Conservation (phyloP, 805 yeast species). For the Lachancea kluyveri region DNA sequence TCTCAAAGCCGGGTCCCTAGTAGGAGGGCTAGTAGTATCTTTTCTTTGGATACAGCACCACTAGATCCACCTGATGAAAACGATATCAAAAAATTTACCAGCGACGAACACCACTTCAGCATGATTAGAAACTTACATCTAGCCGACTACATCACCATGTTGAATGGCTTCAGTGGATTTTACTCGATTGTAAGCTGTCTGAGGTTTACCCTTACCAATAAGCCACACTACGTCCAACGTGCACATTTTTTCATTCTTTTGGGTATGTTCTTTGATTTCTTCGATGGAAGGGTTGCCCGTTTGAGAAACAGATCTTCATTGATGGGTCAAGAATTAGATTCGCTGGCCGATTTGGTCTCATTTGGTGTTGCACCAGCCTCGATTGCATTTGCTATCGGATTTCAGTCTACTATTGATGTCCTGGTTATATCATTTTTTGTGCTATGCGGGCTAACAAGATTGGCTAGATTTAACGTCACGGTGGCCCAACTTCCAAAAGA, state of each 20-base stretch:
- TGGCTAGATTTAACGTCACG: conserved; percentile 93
- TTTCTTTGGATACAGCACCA: conserved; percentile 44
- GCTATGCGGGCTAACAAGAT: conserved; percentile 85
- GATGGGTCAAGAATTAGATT: conserved; percentile 97
- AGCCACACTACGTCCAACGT: conserved; percentile 68
- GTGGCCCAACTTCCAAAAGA: conserved; percentile 92
- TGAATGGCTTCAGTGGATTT: conserved; percentile 92
- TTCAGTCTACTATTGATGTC: conserved; percentile 77
- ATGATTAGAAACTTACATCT: conserved; percentile 82
- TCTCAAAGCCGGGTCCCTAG: conserved; percentile 33
- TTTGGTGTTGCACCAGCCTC: conserved; percentile 96
- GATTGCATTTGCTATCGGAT: conserved; percentile 86
- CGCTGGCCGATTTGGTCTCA: conserved; percentile 89
- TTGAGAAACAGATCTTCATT: conserved; percentile 84
- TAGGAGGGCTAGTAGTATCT: conserved; percentile 51
- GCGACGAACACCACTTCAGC: conserved; percentile 80
- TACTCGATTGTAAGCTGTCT: conserved; percentile 83
- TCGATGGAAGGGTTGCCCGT: conserved; percentile 96
- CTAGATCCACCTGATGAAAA: conserved; percentile 71
- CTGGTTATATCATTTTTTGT: conserved; percentile 76
- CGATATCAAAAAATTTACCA: conserved; percentile 73
- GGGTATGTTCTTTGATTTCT: conserved; percentile 92
- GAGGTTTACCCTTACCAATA: conserved; percentile 67
- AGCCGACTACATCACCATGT: conserved; percentile 93
- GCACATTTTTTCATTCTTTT: conserved; percentile 86